These are phyloP conservation scores for Talaromyces sp. DNA, from an alignment of 2,329 filamentous ascomycete genomes.

Conservation along the genomic window DNA sequence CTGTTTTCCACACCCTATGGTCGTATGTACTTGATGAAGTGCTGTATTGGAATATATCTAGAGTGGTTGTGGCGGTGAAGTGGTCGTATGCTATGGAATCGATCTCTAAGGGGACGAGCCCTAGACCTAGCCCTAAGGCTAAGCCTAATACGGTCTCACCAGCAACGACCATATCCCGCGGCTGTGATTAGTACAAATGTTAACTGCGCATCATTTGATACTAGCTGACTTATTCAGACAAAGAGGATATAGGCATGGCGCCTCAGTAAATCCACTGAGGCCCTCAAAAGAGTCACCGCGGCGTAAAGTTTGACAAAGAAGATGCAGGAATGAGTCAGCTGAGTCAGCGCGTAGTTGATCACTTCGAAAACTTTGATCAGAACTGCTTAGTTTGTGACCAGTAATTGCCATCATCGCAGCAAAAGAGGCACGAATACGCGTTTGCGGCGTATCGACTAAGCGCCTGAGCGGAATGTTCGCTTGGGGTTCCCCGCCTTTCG, in stretches of 20 bases:
- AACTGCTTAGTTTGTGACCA: neutral
- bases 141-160: neutral
- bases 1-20: slow-evolving; percentile 6
- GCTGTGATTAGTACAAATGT: neutral
- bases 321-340: neutral
- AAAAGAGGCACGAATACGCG: neutral
- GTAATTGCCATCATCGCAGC: neutral
- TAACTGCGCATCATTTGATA: neutral
- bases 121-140: neutral
- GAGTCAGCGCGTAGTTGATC: neutral
- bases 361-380: neutral
- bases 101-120: neutral
- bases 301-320: neutral
- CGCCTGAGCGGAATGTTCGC: neutral
- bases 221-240: neutral
- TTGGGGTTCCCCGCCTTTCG: neutral
- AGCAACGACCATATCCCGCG: neutral
- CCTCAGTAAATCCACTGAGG: neutral
- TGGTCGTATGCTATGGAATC: neutral
- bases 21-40: neutral
- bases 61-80: neutral
- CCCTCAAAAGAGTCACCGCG: neutral
- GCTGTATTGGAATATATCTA: neutral
- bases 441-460: neutral
- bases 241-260: neutral